phyloP scores from a whole-genome alignment of 2,329 filamentous ascomycete genomes.

The Talaromyces albobiverticillius region DNA sequence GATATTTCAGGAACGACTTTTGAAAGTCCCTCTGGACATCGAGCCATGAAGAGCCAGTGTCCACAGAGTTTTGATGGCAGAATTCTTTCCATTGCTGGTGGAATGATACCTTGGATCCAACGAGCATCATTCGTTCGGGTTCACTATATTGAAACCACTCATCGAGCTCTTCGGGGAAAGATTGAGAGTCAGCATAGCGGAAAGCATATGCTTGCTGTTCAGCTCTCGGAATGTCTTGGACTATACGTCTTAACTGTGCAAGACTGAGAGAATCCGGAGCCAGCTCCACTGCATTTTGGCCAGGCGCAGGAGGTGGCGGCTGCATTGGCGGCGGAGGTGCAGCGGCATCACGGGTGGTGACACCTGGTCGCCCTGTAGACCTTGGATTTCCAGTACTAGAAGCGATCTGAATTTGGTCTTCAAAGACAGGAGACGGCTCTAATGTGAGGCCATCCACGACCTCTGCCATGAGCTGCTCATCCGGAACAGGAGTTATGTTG shows the following conservation, averaged over 20 bases:
- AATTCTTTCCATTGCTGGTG: conserved; percentile 69
- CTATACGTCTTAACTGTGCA: conserved; percentile 68
- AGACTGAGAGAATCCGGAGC: conserved; percentile 70
- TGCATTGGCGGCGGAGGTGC: conserved; percentile 43
- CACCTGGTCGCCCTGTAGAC: conserved; percentile 29
- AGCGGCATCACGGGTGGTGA: conserved; percentile 34
- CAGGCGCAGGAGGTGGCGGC: conserved; percentile 46
- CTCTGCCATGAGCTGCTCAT: conserved; percentile 43
- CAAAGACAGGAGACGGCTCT: conserved; percentile 26
- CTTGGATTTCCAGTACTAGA: conserved; percentile 18
- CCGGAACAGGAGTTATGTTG: conserved; percentile 44
- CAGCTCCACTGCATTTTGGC: conserved; percentile 34
- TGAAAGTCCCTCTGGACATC: conserved; percentile 56
- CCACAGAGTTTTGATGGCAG: conserved; percentile 31
- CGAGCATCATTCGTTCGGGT: conserved; percentile 76
- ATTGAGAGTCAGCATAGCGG: conserved; percentile 68
- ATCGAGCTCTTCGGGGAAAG: conserved; percentile 83
- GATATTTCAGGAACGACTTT: conserved; percentile 38
- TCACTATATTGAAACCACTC: conserved; percentile 97
- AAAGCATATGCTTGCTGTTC: conserved; percentile 82
- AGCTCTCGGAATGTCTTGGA: conserved; percentile 67
- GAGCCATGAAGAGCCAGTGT: conserved; percentile 59
- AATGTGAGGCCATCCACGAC: conserved; percentile 37
- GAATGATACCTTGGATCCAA: conserved; percentile 72
- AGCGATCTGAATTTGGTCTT: conserved; percentile 2